These are phyloP conservation scores for Fusarium continuum DNA, from an alignment of 2,329 filamentous ascomycete species.

Conservation along the genomic window DNA sequence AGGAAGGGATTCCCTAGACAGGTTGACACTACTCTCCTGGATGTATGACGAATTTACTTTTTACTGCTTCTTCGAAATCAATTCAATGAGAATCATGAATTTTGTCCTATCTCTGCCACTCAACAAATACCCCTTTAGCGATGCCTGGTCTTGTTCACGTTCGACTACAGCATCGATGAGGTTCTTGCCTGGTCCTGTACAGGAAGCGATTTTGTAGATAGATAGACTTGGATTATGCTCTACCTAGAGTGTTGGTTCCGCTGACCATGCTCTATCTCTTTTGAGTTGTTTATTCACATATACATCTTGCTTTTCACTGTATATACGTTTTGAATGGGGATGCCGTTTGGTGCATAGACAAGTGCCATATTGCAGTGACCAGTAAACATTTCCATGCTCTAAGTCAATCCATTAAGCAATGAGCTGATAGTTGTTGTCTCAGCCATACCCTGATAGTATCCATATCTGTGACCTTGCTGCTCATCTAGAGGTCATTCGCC, in stretches of 20 bases:
- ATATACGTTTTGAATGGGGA: constrained; percentile 32
- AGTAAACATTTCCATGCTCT: background rate
- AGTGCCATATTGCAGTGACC: background rate
- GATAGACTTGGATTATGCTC: constrained; percentile 35
- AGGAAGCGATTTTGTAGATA: constrained; percentile 27
- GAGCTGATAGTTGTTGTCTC: no score
- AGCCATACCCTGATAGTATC: background rate
- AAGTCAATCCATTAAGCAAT: no score
- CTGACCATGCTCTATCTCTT: constrained; percentile 9
- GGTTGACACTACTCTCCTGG: constrained; percentile 31
- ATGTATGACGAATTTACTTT: constrained; percentile 43
- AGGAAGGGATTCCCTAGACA: constrained; percentile 28
- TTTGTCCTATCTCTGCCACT: constrained; percentile 36
- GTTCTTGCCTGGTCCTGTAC: background rate
- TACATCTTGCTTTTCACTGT: constrained; percentile 28
- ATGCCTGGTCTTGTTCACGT: constrained; percentile 11
- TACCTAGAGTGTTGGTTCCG: constrained; percentile 5
- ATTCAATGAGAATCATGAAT: constrained; percentile 45
- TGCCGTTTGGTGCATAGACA: constrained; percentile 23
- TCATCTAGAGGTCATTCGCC: background rate
- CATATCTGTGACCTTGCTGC: background rate
- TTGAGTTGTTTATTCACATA: constrained; percentile 30
- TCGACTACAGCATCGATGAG: constrained; percentile 2
- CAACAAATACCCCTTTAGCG: constrained; percentile 7
- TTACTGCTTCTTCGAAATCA: constrained; percentile 37